These are phyloP conservation scores for Sporothrix globosa DNA, from an alignment of 2,329 filamentous ascomycete genomes.

Conservation along the genomic window DNA sequence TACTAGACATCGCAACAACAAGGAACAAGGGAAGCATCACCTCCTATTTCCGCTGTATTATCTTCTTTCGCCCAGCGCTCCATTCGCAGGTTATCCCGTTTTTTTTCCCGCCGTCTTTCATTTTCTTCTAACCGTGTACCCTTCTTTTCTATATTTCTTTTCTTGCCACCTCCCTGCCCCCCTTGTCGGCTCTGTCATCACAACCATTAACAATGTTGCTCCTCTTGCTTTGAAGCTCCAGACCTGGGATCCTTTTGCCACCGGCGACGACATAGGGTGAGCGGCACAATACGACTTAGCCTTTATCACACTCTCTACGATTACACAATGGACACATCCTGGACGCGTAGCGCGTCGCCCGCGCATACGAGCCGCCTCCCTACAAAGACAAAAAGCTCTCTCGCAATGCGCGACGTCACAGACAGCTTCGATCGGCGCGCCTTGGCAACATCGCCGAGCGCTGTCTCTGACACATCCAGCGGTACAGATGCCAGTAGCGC, in stretches of 20 bases:
- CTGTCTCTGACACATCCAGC: constrained; percentile 32
- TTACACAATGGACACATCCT: neutral
- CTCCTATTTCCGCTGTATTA: neutral
- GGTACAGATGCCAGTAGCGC: constrained; percentile 9
- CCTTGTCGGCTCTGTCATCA: neutral
- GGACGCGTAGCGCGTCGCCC: constrained; percentile 24
- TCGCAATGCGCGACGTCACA: constrained; percentile 29
- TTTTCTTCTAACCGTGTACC: neutral
- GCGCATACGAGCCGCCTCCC: constrained; percentile 24
- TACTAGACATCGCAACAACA: neutral
- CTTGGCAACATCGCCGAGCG: constrained; percentile 27
- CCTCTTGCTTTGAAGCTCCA: constrained; percentile 8
- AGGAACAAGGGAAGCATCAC: too few relatives aligned
- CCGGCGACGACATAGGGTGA: neutral
- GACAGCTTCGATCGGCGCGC: constrained; percentile 27
- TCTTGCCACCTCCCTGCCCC: neutral
- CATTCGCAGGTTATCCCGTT: neutral
- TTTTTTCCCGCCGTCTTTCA: neutral
- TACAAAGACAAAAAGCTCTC: constrained; percentile 33
- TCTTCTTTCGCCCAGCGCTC: neutral
- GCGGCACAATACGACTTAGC: neutral
- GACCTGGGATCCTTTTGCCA: constrained; percentile 6
- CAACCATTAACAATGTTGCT: constrained; percentile 25
- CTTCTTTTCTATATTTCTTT: constrained; percentile 2
- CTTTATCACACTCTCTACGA: neutral